These are phyloP conservation scores for Lichtheimia corymbifera DNA, from an alignment of 371 early-diverging fungal species.

Conservation along the genomic window DNA sequence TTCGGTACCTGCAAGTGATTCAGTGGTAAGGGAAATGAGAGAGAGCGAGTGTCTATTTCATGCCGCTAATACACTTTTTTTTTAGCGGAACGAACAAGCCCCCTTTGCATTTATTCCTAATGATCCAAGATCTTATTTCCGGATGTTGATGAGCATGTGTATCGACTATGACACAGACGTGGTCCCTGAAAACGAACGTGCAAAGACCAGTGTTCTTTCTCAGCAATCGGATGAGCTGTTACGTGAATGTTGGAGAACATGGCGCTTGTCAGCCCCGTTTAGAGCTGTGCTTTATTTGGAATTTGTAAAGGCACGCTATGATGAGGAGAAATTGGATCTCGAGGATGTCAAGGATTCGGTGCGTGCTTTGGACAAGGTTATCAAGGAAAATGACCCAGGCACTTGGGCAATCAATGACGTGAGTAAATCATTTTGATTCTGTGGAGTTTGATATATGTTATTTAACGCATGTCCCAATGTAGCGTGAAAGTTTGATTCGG, in stretches of 20 bases:
- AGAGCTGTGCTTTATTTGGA: slow-evolving; percentile 69
- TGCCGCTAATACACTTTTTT: not conserved
- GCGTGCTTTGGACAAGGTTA: slow-evolving; percentile 45
- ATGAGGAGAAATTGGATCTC: slow-evolving; percentile 44
- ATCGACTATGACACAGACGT: slow-evolving; percentile 56
- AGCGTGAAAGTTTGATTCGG: slow-evolving; percentile 46
- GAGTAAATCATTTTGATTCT: slow-evolving; percentile 13
- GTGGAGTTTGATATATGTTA: not conserved
- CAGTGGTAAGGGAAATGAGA: not conserved
- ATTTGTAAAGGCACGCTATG: slow-evolving; percentile 54
- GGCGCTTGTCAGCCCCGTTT: slow-evolving; percentile 70
- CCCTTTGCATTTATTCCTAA: slow-evolving; percentile 57
- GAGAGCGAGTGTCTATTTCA: not conserved
- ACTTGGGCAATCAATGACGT: slow-evolving; percentile 60
- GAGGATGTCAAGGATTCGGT: slow-evolving; percentile 56
- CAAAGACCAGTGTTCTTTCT: slow-evolving; percentile 55
- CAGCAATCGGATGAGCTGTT: slow-evolving; percentile 61
- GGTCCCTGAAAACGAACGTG: slow-evolving; percentile 49
- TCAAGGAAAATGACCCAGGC: slow-evolving; percentile 46
- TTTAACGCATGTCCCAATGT: not conserved
- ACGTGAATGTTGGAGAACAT: slow-evolving; percentile 68
- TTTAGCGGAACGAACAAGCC: slow-evolving; percentile 8
- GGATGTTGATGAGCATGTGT: slow-evolving; percentile 57
- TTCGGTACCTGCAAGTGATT: not conserved
- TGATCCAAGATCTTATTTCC: slow-evolving; percentile 60